A percentile compares a stretch with the other conserved stretches of the same genome.
Evolutionary conservation across 441 rosid genomes (phyloP).

Genomic region (Gossypium gossypioides): DNA sequence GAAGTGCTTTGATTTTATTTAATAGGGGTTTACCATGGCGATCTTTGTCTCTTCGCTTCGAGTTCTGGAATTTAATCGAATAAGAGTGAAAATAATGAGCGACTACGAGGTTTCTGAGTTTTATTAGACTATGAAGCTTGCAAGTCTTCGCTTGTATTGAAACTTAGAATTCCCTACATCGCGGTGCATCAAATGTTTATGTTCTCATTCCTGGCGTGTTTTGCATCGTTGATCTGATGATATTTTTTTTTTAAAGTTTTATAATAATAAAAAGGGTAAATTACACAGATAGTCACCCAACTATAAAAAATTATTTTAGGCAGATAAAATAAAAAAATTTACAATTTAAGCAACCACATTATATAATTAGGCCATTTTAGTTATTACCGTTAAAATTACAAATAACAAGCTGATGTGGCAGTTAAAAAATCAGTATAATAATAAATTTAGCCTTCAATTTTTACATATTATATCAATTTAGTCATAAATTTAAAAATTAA

Average conservation of each 20-base stretch:
- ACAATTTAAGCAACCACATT: too few species aligned
- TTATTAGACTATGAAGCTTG: not conserved
- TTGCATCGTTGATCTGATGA: not conserved
- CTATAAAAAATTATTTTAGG: too few species aligned
- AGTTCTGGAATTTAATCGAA: not conserved
- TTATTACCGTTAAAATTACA: too few species aligned
- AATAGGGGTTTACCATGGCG: constrained; percentile 21
- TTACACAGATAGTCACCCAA: too few species aligned
- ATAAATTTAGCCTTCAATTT: too few species aligned
- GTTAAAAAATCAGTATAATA: too few species aligned
- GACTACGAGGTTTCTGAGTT: not conserved
- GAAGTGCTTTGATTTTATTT: not conserved
- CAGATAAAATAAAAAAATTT: too few species aligned
- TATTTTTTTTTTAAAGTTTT: not conserved
- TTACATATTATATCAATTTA: too few species aligned
- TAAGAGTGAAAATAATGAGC: constrained; percentile 14
- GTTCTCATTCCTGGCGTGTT: not conserved
- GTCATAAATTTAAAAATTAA: too few species aligned
- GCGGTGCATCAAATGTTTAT: not conserved
- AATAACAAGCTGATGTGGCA: too few species aligned
- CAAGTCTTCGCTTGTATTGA: not conserved
- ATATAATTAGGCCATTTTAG: too few species aligned
- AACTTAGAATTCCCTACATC: not conserved
- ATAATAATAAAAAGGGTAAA: too few species aligned
- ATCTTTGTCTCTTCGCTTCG: constrained; percentile 2